These are phyloP conservation scores for Kernera saxatilis DNA, from an alignment of 345 rosid genomes.

Conservation along the genomic window DNA sequence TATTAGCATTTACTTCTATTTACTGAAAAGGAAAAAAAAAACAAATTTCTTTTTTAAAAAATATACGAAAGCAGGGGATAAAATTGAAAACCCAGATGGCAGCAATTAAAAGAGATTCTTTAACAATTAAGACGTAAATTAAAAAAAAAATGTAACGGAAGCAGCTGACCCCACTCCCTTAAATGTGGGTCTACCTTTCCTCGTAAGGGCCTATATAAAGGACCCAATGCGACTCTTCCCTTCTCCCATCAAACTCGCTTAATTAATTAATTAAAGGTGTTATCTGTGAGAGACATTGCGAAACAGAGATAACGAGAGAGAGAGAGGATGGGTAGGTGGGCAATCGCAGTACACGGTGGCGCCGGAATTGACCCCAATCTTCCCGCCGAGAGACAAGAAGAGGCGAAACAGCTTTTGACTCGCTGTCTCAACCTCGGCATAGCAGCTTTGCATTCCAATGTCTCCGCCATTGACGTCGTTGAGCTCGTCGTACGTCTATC, in stretches of 20 bases:
- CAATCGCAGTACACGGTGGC: slow-evolving; percentile 98
- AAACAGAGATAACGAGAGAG: background rate
- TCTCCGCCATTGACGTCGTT: slow-evolving; percentile 84
- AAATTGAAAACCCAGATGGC: background rate
- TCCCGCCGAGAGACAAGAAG: slow-evolving; percentile 69
- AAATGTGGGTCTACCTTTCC: slow-evolving; percentile 1
- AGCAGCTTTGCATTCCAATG: slow-evolving; percentile 68
- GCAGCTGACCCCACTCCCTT: slow-evolving; percentile 2
- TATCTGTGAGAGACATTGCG: slow-evolving; percentile 9
- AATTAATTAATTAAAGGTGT: background rate
- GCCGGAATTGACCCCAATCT: slow-evolving; percentile 98
- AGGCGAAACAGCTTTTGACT: slow-evolving; percentile 75
- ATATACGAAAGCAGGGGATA: no score
- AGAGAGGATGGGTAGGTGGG: slow-evolving; percentile 70
- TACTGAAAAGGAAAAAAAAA: background rate
- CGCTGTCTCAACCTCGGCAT: slow-evolving; percentile 90
- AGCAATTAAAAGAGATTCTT: background rate
- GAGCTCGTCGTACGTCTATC: slow-evolving; percentile 67
- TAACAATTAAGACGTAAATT: background rate
- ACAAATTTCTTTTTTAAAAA: no score
- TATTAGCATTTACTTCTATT: no score
- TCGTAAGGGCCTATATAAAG: slow-evolving; percentile 17
- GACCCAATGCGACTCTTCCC: slow-evolving; percentile 5
- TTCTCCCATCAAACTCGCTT: slow-evolving; percentile 13
- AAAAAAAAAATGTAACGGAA: background rate